Conservation (phyloP, 2,329 filamentous ascomycete species). For the Beauveria pseudobassiana region DNA sequence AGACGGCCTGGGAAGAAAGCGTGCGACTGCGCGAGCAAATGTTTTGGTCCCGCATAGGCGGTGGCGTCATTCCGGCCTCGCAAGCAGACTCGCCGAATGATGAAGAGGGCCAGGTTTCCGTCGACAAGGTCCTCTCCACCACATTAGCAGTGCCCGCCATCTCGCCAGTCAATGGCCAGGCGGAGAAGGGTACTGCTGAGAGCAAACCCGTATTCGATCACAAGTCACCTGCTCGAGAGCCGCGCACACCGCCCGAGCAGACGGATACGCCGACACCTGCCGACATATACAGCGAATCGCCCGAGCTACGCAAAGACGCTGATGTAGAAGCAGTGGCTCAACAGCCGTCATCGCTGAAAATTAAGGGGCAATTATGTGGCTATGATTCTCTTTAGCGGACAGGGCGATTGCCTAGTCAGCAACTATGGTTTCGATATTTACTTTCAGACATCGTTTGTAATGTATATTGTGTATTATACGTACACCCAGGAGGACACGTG, state of each 20-base stretch:
- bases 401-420: background rate
- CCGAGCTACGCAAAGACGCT: constrained; percentile 1
- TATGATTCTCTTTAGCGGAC: background rate
- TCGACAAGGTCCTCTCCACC: background rate
- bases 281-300: background rate
- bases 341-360: background rate
- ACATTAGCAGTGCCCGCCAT: background rate
- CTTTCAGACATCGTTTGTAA: constrained; percentile 11
- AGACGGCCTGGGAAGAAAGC: constrained; percentile 89
- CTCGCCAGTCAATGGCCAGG: background rate
- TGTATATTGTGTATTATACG: constrained; percentile 17
- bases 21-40: constrained; percentile 85
- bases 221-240: constrained; percentile 4
- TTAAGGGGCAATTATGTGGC: background rate
- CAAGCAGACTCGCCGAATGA: constrained; percentile 16
- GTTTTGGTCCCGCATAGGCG: constrained; percentile 93
- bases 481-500: background rate
- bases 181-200: background rate
- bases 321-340: background rate
- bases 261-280: background rate
- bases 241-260: constrained; percentile 7
- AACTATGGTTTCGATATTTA: background rate
- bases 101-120: background rate
- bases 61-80: constrained; percentile 70
- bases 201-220: background rate